A percentile compares a stretch with the other conserved stretches of the same genome.
Conservation (phyloP, 2,329 filamentous ascomycete species). For the Arthrobotrys megalospora region DNA sequence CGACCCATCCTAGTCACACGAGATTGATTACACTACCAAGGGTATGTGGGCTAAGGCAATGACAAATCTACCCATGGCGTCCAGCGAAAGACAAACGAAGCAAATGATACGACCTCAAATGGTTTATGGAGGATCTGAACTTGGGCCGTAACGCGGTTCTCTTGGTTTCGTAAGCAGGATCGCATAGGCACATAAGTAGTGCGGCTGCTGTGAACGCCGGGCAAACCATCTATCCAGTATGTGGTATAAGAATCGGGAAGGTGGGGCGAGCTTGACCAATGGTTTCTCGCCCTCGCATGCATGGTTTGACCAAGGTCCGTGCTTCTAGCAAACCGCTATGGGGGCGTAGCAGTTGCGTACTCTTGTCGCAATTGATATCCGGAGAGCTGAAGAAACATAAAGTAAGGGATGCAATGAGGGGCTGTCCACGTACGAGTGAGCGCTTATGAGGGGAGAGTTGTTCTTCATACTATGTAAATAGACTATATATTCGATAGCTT, state of each 20-base stretch:
- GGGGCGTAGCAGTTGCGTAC: background rate
- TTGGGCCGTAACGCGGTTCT: background rate
- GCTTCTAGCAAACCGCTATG: background rate
- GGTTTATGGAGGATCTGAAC: slow-evolving; percentile 7
- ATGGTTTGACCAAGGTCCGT: background rate
- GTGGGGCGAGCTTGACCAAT: slow-evolving; percentile 1
- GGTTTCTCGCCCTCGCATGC: background rate
- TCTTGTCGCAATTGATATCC: background rate
- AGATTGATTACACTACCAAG: background rate
- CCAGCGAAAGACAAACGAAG: background rate
- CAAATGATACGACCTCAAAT: background rate
- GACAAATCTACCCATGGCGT: background rate
- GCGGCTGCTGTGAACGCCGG: background rate
- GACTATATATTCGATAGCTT: background rate
- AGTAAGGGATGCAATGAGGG: background rate
- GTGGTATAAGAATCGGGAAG: background rate
- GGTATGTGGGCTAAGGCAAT: background rate
- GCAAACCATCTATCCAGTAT: background rate
- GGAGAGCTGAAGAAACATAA: background rate
- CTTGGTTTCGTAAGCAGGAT: background rate
- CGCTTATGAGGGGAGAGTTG: background rate
- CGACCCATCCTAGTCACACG: background rate
- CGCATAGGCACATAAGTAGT: too few relatives aligned
- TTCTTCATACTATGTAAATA: slow-evolving; percentile 4
- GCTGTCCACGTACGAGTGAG: background rate